Base-by-base conservation (phyloP, 2,329 filamentous ascomycete species). In the Harringtonia lauricola region DNA sequence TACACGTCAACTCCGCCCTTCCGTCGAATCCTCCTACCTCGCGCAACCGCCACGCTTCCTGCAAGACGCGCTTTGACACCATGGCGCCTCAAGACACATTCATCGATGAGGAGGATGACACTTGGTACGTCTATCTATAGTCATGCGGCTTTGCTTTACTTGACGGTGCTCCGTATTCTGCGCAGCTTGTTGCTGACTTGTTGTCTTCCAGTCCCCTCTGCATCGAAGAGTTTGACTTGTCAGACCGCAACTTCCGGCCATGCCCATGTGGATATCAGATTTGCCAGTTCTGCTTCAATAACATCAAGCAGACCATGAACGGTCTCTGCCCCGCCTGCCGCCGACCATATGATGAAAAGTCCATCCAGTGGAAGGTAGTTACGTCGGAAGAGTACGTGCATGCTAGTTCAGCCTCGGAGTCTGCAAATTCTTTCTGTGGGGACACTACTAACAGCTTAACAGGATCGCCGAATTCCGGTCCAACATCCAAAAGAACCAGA, bases 271-370 rank as follows among this genome's bases (percentile, higher is more conserved):
- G 92, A 49, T 98, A 98, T 59, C 90, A 95, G 89, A 90, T 98
- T 62, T 98, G 92, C 65, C 94, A 98, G 71, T 98, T 98, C 66
- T 98, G 92, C 68, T 98, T 90, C 71, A 95, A 98, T 67, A 98
- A 96, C 62, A 94, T 98, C 62, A 94, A 94, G 67, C 94, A 85
- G 55, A 95, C 95, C 56, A 88, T 95, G 76, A 96, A 95, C 60
- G 89, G 90, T 30, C 75, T 95, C 46, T 98, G 92, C 63, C 92
- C 92, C n/a, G 94, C 94, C 53, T 98, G 92, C 62, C 80, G 92
- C 64, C 77, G 92, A 61, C 83, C 87, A 7, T 98, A 98, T 63
- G 88, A 95, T 62, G 94, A 98, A 54, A 90, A 90, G 61, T 94
- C 88, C 26, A 96, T 98, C 60, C 80, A 95, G 64, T 98, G 88